These are phyloP conservation scores for Rugonectria rugulosa DNA, from an alignment of 2,329 filamentous ascomycete species.

Conservation along the genomic window DNA sequence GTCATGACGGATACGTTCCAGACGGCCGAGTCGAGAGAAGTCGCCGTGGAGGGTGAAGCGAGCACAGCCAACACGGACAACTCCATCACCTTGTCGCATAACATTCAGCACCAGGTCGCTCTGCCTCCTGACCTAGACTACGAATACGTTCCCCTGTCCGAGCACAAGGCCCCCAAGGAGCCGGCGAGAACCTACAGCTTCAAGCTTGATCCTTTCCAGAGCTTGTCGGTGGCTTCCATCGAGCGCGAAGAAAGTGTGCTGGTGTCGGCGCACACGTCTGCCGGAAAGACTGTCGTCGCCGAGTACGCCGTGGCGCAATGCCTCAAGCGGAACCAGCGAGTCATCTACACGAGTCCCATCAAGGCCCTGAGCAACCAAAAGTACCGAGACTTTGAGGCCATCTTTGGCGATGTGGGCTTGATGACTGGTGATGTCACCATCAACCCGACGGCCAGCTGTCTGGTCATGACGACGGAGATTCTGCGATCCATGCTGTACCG, in stretches of 20 bases:
- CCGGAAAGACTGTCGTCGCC: conserved; percentile 97
- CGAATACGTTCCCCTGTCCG: conserved; percentile 91
- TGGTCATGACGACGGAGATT: conserved; percentile 99
- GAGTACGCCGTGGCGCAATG: conserved; percentile 99
- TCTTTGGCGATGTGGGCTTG: conserved; percentile 95
- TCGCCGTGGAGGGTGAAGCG: conserved; percentile 81
- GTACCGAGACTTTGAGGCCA: conserved; percentile 92
- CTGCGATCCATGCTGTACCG: conserved; percentile 97
- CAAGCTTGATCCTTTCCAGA: conserved; percentile 96
- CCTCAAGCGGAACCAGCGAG: conserved; percentile 94
- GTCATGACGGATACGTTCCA: conserved; percentile 94
- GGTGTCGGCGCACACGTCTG: conserved; percentile 96
- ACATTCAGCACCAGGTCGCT: conserved; percentile 97
- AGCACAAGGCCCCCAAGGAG: conserved; percentile 88
- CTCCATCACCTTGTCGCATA: conserved; percentile 87
- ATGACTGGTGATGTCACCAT: conserved; percentile 99
- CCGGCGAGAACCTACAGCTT: conserved; percentile 88
- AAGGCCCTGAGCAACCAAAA: conserved; percentile 99
- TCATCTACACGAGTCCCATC: conserved; percentile 99
- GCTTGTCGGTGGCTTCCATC: conserved; percentile 92
- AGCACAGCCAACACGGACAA: conserved; percentile 72
- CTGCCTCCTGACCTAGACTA: conserved; percentile 93
- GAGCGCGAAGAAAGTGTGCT: conserved; percentile 95
- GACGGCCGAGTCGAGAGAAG: conserved; percentile 91
- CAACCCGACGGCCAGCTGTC: conserved; percentile 95